Conservation (phyloP, 306 rosid genomes). For the Astragalus glycyphyllos region DNA sequence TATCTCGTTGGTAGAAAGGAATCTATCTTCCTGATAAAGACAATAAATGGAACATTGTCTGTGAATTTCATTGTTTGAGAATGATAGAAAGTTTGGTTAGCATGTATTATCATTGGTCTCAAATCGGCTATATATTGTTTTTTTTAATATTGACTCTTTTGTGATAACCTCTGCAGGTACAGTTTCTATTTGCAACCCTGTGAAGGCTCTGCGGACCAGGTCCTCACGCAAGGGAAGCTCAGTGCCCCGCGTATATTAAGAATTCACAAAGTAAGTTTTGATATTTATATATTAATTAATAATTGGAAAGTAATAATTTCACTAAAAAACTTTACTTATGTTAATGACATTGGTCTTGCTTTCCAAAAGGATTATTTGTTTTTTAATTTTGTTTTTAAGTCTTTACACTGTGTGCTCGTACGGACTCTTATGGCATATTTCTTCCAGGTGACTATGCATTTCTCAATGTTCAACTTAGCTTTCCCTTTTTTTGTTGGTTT, state of each 20-base stretch:
- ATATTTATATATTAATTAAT: conserved; percentile 31
- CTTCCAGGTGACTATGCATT: conserved; percentile 20
- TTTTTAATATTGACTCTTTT: conserved; percentile 33
- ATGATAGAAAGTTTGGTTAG: not conserved
- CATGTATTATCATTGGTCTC: not conserved
- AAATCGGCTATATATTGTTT: conserved; percentile 7
- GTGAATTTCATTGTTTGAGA: conserved; percentile 30
- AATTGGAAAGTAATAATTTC: conserved; percentile 3
- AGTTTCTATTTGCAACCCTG: conserved; percentile 96
- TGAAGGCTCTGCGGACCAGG: conserved; percentile 89
- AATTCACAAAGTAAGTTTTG: conserved; percentile 79
- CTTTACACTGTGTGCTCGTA: conserved; percentile 15
- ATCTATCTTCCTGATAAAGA: not conserved
- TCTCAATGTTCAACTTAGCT: conserved; percentile 29
- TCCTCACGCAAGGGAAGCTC: conserved; percentile 94
- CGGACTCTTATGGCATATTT: conserved; percentile 29
- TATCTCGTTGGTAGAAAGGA: conserved; percentile 3
- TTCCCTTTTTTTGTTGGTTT: conserved; percentile 31
- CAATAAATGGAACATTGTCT: conserved; percentile 19
- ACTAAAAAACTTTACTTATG: not conserved
- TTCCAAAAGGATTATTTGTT: conserved; percentile 14
- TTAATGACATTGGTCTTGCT: conserved; percentile 23
- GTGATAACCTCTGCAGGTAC: conserved; percentile 63
- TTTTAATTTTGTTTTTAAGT: not conserved
- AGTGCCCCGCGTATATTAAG: conserved; percentile 98